phyloP scores from a whole-genome alignment of 1,139 yeast species.

The Blastobotrys indianensis region DNA sequence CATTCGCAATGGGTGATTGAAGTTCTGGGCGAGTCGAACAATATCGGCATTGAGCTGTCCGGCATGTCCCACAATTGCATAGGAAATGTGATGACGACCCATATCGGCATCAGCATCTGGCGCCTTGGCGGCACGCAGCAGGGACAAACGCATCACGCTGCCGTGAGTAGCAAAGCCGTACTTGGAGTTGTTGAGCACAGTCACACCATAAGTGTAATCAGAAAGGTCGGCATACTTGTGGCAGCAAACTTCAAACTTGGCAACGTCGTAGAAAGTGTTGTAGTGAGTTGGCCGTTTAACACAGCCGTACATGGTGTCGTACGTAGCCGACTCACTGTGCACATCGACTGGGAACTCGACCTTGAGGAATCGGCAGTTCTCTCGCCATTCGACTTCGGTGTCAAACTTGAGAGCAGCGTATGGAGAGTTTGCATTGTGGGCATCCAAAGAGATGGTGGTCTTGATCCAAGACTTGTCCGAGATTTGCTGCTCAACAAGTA shows the following conservation, averaged over 20 bases:
- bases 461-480: constrained; percentile 54
- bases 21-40: constrained; percentile 69
- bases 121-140: constrained; percentile 79
- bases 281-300: constrained; percentile 90
- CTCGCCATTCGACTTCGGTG: constrained; percentile 78
- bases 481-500: constrained; percentile 52
- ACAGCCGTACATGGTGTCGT: constrained; percentile 90
- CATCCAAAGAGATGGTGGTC: constrained; percentile 67
- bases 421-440: constrained; percentile 31
- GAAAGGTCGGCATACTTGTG: constrained; percentile 91
- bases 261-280: constrained; percentile 93
- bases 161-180: constrained; percentile 95
- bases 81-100: constrained; percentile 79
- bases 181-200: constrained; percentile 75
- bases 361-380: constrained; percentile 78
- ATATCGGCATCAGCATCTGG: constrained; percentile 93
- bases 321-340: constrained; percentile 68
- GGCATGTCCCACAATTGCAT: constrained; percentile 75
- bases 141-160: constrained; percentile 72
- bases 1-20: constrained; percentile 52
- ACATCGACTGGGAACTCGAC: constrained; percentile 91
- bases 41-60: constrained; percentile 60
- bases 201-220: constrained; percentile 78
- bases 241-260: constrained; percentile 92
- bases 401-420: constrained; percentile 43